A percentile compares a stretch with the other conserved stretches of the same genome.
Conservation (phyloP, 2,329 filamentous ascomycete species). For the Neonectria coccinea region DNA sequence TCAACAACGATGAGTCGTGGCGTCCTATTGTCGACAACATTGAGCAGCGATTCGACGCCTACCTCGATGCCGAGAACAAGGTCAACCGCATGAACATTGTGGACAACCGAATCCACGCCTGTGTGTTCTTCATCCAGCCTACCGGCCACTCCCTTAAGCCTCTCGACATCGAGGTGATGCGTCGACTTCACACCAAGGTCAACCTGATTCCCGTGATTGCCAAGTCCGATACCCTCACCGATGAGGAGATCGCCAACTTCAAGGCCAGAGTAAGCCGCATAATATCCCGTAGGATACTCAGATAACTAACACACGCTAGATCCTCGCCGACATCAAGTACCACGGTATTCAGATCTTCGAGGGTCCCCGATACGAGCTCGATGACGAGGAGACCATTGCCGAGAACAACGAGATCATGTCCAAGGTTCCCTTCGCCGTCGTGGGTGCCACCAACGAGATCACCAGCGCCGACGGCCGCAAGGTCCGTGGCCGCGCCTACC, state of each 20-base stretch:
- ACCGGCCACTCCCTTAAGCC: constrained; percentile 99
- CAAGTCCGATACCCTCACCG: constrained; percentile 97
- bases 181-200: constrained; percentile 99
- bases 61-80: constrained; percentile 99
- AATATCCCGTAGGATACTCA: neutral
- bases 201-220: constrained; percentile 99
- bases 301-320: constrained; percentile 65
- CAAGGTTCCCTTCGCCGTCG: constrained; percentile 98
- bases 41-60: constrained; percentile 98
- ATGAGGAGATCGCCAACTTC: constrained; percentile 94
- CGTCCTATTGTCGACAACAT: constrained; percentile 99
- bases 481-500: constrained; percentile 95
- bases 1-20: constrained; percentile 99
- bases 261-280: constrained; percentile 87
- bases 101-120: constrained; percentile 98
- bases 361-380: constrained; percentile 96
- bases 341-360: constrained; percentile 99
- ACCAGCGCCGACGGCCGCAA: constrained; percentile 91
- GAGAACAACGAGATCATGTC: constrained; percentile 99
- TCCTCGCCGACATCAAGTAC: constrained; percentile 95
- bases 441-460: constrained; percentile 96
- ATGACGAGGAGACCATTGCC: constrained; percentile 99
- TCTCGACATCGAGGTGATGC: constrained; percentile 99
- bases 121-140: constrained; percentile 99
- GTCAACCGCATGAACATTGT: constrained; percentile 99